These are phyloP conservation scores for Dictyostelium discoideum DNA, from an alignment of 78 protist species.

Conservation along the genomic window dicty_2.7 NC_007089.4:5999501-6000000, in stretches of 20 bases:
- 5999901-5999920: too few relatives aligned
- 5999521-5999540: too few relatives aligned
- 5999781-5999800: background rate
- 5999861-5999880: too few relatives aligned
- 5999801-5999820: too few relatives aligned
- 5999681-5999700: background rate
- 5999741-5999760: constrained; percentile 12
- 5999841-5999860: too few relatives aligned
- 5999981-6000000: too few relatives aligned
- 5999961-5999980: too few relatives aligned
- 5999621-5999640: background rate
- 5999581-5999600: background rate
- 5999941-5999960: background rate
- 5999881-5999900: background rate
- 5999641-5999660: background rate
- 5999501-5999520: background rate
- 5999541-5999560: background rate
- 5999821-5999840: too few relatives aligned
- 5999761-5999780: background rate
- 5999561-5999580: background rate
- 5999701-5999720: constrained; percentile 3
- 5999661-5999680: background rate
- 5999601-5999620: background rate
- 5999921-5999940: background rate
- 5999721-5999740: background rate